Percentiles rank a stretch among this genome's conserved stretches.
These are phyloP conservation scores for Prunus yedoensis DNA, from an alignment of 331 rosid species.

Conservation along the genomic window DNA sequence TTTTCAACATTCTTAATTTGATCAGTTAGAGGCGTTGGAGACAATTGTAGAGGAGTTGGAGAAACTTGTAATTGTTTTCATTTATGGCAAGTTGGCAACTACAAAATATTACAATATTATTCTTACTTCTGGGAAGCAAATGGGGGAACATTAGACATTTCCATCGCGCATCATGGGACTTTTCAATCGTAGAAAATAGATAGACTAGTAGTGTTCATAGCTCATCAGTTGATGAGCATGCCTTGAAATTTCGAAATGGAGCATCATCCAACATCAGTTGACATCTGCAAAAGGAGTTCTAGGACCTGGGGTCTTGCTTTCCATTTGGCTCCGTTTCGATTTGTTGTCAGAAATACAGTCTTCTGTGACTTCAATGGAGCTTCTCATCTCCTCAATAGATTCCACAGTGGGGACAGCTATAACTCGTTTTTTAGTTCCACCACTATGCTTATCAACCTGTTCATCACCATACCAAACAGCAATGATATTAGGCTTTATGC, in stretches of 20 bases:
- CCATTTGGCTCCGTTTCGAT: constrained; percentile 34
- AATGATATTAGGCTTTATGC: background rate
- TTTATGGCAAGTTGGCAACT: background rate
- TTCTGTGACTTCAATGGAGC: constrained; percentile 37
- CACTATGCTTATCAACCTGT: constrained; percentile 61
- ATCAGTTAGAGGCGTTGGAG: background rate
- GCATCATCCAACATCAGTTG: constrained; percentile 31
- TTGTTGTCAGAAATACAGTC: constrained; percentile 25
- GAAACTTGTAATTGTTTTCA: background rate
- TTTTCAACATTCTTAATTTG: background rate
- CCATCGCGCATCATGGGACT: background rate
- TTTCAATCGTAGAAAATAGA: background rate
- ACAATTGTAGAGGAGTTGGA: background rate
- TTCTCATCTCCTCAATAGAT: constrained; percentile 77
- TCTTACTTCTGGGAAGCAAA: background rate
- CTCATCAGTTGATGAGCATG: constrained; percentile 39
- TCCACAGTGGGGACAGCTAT: constrained; percentile 58
- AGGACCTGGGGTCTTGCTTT: constrained; percentile 48
- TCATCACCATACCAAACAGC: background rate
- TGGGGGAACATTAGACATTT: background rate
- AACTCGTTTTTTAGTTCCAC: constrained; percentile 39
- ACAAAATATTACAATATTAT: background rate
- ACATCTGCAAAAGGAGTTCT: constrained; percentile 74
- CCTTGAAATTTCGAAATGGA: background rate
- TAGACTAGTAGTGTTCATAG: background rate